A percentile compares a stretch with the other conserved stretches of the same genome.
phyloP scores from a whole-genome alignment of 2,329 filamentous ascomycete genomes.

The Metarhizium robertsii region DNA sequence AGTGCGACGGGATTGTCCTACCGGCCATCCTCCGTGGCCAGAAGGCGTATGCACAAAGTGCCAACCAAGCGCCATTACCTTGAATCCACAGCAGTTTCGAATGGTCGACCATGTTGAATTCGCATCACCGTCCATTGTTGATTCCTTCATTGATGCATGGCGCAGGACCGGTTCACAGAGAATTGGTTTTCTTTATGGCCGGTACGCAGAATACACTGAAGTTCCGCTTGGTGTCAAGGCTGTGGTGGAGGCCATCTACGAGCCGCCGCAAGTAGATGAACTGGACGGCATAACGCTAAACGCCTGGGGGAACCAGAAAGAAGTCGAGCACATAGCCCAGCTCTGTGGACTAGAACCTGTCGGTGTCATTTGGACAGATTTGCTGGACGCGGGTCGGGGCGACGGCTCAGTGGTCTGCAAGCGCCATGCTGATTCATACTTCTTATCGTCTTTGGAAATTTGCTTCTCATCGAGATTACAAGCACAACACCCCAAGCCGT shows the following conservation, averaged over 20 bases:
- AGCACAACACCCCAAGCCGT: constrained; percentile 77
- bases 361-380: constrained; percentile 90
- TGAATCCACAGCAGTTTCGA: constrained; percentile 87
- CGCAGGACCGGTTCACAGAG: constrained; percentile 75
- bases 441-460: constrained; percentile 84
- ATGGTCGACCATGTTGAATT: constrained; percentile 99
- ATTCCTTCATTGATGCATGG: constrained; percentile 90
- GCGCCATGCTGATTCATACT: constrained; percentile 91
- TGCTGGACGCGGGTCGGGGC: constrained; percentile 69
- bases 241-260: constrained; percentile 93
- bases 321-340: constrained; percentile 70
- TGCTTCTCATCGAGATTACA: constrained; percentile 82
- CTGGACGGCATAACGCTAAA: constrained; percentile 77
- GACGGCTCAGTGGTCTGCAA: constrained; percentile 90
- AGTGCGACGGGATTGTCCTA: constrained; percentile 81
- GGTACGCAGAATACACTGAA: constrained; percentile 82
- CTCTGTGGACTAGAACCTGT: constrained; percentile 81
- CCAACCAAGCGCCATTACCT: constrained; percentile 90
- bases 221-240: constrained; percentile 93
- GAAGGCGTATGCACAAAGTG: constrained; percentile 98
- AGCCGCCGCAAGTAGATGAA: constrained; percentile 86
- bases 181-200: constrained; percentile 83
- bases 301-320: constrained; percentile 76
- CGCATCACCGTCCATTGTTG: constrained; percentile 71
- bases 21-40: constrained; percentile 86